These are phyloP conservation scores for Comarum palustre DNA, from an alignment of 306 rosid genomes.

Conservation along the genomic window DNA sequence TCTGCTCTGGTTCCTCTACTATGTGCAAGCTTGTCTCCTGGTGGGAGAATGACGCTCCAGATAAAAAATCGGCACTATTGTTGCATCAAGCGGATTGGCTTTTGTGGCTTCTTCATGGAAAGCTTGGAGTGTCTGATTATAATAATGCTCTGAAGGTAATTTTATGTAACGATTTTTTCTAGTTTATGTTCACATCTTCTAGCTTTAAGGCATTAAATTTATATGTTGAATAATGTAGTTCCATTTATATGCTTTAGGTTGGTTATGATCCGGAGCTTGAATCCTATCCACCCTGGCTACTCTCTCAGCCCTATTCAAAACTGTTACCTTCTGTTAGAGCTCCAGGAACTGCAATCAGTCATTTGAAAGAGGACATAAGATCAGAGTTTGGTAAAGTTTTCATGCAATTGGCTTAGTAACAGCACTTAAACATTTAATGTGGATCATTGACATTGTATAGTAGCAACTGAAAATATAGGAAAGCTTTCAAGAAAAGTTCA, in stretches of 20 bases:
- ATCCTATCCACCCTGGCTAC: slow-evolving; percentile 80
- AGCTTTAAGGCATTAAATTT: background rate
- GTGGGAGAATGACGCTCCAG: slow-evolving; percentile 59
- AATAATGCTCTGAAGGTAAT: slow-evolving; percentile 82
- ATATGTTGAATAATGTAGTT: background rate
- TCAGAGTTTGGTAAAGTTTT: slow-evolving; percentile 48
- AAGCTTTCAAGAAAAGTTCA: background rate
- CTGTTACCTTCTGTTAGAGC: slow-evolving; percentile 72
- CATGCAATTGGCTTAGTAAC: background rate
- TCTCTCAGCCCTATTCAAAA: slow-evolving; percentile 64
- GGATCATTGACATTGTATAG: background rate
- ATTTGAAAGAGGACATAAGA: slow-evolving; percentile 56
- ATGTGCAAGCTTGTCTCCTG: slow-evolving; percentile 81
- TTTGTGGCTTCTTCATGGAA: slow-evolving; percentile 92
- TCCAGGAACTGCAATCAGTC: slow-evolving; percentile 79
- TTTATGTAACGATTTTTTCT: slow-evolving; percentile 1
- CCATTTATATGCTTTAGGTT: slow-evolving; percentile 50
- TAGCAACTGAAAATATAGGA: background rate
- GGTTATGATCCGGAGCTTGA: slow-evolving; percentile 94
- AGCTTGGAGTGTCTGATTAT: slow-evolving; percentile 79
- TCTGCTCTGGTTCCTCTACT: slow-evolving; percentile 78
- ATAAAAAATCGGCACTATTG: slow-evolving; percentile 54
- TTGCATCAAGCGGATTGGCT: slow-evolving; percentile 97
- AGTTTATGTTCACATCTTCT: background rate
- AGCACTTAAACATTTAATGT: background rate